Conservation (phyloP, 169 alveolate genomes). For the Plasmodium malariae region DNA sequence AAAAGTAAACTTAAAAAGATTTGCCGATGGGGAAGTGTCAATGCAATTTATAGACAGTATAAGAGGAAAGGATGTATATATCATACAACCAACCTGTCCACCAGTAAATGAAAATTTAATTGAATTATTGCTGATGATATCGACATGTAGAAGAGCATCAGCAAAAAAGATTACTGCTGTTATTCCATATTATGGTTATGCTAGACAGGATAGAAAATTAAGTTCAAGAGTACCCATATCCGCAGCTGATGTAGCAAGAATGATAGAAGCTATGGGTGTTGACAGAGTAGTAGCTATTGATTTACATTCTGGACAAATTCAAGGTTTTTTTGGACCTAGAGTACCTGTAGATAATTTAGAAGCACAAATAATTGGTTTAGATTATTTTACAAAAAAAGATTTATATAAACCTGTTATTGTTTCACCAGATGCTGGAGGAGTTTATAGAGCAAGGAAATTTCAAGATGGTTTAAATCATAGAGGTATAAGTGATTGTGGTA, state of each 20-base stretch:
- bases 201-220: constrained; percentile 94
- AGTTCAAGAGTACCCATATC: constrained; percentile 93
- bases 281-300: constrained; percentile 96
- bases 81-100: constrained; percentile 96
- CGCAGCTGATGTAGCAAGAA: constrained; percentile 95
- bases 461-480: constrained; percentile 73
- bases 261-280: constrained; percentile 97
- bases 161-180: constrained; percentile 96
- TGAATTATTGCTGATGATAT: constrained; percentile 95
- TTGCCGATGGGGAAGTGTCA: constrained; percentile 96
- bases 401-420: constrained; percentile 92
- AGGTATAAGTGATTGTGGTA: constrained; percentile 79
- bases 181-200: constrained; percentile 98
- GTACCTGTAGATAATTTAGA: constrained; percentile 94
- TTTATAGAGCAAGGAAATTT: constrained; percentile 78
- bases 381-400: constrained; percentile 84
- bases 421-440: constrained; percentile 97
- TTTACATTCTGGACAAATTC: constrained; percentile 95
- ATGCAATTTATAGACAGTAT: constrained; percentile 92
- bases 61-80: constrained; percentile 94
- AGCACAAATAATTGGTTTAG: constrained; percentile 91
- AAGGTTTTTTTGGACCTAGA: constrained; percentile 96
- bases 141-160: constrained; percentile 96
- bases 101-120: constrained; percentile 96
- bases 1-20: constrained; percentile 83